Percentiles rank a stretch among this genome's conserved stretches.
phyloP scores from a whole-genome alignment of 2,329 filamentous ascomycete species.

The Verticillium nonalfalfae region DNA sequence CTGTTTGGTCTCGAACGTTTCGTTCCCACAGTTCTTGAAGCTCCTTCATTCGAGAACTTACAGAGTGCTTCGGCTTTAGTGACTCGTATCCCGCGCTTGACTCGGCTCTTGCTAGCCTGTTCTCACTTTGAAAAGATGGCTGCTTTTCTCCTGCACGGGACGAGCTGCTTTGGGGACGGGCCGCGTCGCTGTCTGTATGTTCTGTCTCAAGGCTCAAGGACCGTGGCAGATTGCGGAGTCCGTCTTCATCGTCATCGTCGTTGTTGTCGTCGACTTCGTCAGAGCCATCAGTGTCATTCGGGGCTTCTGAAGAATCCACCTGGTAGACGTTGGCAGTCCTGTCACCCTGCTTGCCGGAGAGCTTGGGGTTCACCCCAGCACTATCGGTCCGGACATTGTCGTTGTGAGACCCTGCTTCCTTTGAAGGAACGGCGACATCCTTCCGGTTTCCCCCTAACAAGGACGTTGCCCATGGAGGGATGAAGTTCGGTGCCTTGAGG shows the following conservation, averaged over 20 bases:
- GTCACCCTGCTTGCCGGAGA: neutral
- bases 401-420: neutral
- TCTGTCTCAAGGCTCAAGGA: constrained; percentile 1
- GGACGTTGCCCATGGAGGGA: neutral
- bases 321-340: neutral
- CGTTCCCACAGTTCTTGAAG: constrained; percentile 23
- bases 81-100: too few species aligned
- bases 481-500: neutral
- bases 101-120: too few species aligned
- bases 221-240: neutral
- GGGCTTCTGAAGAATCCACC: too few species aligned
- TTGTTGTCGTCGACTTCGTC: neutral
- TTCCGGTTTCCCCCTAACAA: neutral
- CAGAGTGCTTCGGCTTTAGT: neutral
- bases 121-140: too few species aligned
- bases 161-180: neutral
- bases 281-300: neutral
- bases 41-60: constrained; percentile 17
- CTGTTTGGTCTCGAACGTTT: neutral
- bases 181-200: constrained; percentile 17
- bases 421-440: neutral
- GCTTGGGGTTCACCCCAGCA: neutral
- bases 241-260: too few species aligned
- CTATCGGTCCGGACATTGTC: neutral
- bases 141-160: too few species aligned